Evolutionary conservation across 805 yeast species (phyloP).

Genomic region (Kregervanrija pseudodelftensis): DNA sequence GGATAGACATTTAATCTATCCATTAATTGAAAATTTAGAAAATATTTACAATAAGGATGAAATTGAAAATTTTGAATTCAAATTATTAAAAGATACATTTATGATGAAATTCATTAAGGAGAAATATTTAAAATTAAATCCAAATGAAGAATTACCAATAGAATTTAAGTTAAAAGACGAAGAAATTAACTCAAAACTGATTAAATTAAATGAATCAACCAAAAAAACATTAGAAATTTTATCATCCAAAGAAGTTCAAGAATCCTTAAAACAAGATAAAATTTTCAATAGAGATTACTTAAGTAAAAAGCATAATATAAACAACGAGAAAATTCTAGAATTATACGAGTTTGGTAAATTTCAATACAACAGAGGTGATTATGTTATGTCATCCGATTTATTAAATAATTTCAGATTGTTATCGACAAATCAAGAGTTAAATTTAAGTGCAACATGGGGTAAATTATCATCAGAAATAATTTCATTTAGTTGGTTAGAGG

Average conservation of each 20-base stretch:
- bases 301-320: constrained; percentile 37
- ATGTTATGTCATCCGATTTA: constrained; percentile 51
- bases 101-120: constrained; percentile 45
- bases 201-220: constrained; percentile 35
- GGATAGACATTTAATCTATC: constrained; percentile 55
- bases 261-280: constrained; percentile 47
- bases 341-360: constrained; percentile 54
- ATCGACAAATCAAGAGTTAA: constrained; percentile 43
- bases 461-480: constrained; percentile 55
- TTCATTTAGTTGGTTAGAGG: constrained; percentile 43
- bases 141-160: constrained; percentile 33
- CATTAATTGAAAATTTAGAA: constrained; percentile 16
- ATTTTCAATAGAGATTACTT: constrained; percentile 42
- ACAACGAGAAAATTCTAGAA: constrained; percentile 41
- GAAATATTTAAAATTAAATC: constrained; percentile 36
- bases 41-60: constrained; percentile 29
- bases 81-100: constrained; percentile 49
- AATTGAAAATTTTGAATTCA: constrained; percentile 41
- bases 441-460: constrained; percentile 61
- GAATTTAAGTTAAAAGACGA: constrained; percentile 34
- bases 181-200: constrained; percentile 32
- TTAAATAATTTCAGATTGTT: constrained; percentile 50
- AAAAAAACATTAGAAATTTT: constrained; percentile 39
- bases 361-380: constrained; percentile 59
- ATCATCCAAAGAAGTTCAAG: constrained; percentile 43